A percentile compares a stretch with the other conserved stretches of the same genome.
phyloP scores from a whole-genome alignment of 1,284 basidiomycete species.

The Rhodotorula sp. region DNA sequence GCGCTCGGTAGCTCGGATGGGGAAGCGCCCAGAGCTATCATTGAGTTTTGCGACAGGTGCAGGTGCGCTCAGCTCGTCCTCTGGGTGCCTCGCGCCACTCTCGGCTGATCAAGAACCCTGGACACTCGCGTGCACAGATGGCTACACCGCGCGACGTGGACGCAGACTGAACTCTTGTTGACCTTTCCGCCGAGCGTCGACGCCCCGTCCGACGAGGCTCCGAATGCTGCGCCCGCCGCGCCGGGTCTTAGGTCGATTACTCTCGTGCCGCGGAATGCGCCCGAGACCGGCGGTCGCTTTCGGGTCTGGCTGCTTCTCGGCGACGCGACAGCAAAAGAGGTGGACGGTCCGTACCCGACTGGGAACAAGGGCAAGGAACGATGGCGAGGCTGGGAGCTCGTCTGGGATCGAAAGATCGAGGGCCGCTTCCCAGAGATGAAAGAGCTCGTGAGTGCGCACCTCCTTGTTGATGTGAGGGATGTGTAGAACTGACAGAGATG shows the following conservation, averaged over 20 bases:
- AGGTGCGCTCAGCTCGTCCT: conserved; percentile 43
- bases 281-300: conserved; percentile 82
- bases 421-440: conserved; percentile 87
- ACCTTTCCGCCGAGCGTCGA: conserved; percentile 66
- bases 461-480: neutral
- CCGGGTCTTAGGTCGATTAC: conserved; percentile 65
- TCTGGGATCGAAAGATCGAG: conserved; percentile 58
- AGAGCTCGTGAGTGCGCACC: conserved; percentile 60
- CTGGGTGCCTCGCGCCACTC: neutral
- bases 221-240: neutral
- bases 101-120: neutral
- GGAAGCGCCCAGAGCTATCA: conserved; percentile 50
- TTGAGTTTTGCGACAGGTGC: conserved; percentile 85
- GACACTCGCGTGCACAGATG: conserved; percentile 44
- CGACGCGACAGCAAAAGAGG: conserved; percentile 41
- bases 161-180: conserved; percentile 79
- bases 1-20: conserved; percentile 1
- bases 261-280: conserved; percentile 69
- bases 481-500: no score
- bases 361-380: conserved; percentile 39
- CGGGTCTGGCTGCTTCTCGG: conserved; percentile 69
- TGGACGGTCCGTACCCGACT: conserved; percentile 43
- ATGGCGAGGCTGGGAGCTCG: conserved; percentile 39
- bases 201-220: neutral
- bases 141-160: conserved; percentile 82